Percentiles rank a stretch among this genome's conserved stretches.
Conservation (phyloP, 2,329 filamentous ascomycete genomes). For the Penicillium capsulatum region DNA sequence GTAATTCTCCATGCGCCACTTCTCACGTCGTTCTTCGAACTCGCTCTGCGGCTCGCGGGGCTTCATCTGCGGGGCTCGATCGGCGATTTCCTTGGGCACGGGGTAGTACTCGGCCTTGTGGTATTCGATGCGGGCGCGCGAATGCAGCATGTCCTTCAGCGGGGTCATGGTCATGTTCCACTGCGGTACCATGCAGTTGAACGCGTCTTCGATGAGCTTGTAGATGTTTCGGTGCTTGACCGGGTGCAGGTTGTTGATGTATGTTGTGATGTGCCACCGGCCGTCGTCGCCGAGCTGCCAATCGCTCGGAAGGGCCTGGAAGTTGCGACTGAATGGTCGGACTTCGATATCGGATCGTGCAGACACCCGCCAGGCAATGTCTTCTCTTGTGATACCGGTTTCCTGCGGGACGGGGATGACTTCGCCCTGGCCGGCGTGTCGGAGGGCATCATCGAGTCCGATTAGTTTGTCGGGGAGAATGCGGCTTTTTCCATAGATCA, state of each 20-base stretch:
- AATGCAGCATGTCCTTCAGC: constrained; percentile 31
- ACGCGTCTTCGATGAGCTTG: constrained; percentile 34
- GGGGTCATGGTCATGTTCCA: constrained; percentile 30
- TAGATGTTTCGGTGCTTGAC: constrained; percentile 34
- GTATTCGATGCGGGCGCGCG: constrained; percentile 31
- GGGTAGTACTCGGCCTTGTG: constrained; percentile 28
- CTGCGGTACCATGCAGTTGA: constrained; percentile 28
- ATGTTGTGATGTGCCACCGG: constrained; percentile 35
- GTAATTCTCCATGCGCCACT: constrained; percentile 25
- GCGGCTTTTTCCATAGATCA: constrained; percentile 39
- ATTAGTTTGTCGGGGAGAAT: constrained; percentile 27
- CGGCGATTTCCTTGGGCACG: constrained; percentile 17
- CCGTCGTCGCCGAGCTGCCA: constrained; percentile 30
- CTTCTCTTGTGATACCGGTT: constrained; percentile 29
- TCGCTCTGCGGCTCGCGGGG: constrained; percentile 20
- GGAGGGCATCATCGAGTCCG: constrained; percentile 25
- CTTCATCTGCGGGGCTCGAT: constrained; percentile 12
- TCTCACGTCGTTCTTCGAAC: constrained; percentile 22
- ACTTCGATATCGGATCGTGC: constrained; percentile 26
- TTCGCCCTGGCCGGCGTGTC: constrained; percentile 22
- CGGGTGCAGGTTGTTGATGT: constrained; percentile 48
- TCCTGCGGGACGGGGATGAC: constrained; percentile 25
- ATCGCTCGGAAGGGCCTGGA: constrained; percentile 47
- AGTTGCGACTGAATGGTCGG: constrained; percentile 32
- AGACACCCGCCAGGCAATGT: constrained; percentile 29